A percentile compares a stretch with the other conserved stretches of the same genome.
Evolutionary conservation across 2,329 filamentous ascomycete species (phyloP).

Genomic region (Canariomyces notabilis): DNA sequence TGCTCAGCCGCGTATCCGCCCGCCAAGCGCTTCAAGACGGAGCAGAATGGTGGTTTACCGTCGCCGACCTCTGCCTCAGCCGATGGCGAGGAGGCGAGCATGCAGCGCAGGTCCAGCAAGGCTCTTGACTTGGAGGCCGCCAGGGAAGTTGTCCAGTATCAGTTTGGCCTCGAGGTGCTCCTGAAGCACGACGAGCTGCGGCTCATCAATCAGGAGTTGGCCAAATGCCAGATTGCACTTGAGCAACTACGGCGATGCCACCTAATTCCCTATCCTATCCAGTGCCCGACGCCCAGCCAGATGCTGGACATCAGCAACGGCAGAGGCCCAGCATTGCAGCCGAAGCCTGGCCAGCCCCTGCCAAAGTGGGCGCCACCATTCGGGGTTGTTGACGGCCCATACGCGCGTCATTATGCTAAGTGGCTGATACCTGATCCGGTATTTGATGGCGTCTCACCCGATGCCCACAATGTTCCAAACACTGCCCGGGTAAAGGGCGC

Average conservation of each 20-base stretch:
- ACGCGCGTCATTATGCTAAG: conserved; percentile 88
- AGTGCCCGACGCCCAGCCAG: conserved; percentile 59
- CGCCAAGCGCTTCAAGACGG: conserved; percentile 41
- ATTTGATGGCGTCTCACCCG: conserved; percentile 66
- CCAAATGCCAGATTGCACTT: conserved; percentile 87
- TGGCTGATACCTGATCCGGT: conserved; percentile 87
- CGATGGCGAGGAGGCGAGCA: conserved; percentile 16
- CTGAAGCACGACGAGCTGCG: conserved; percentile 92
- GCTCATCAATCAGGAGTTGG: conserved; percentile 91
- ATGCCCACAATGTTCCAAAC: conserved; percentile 40
- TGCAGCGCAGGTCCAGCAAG: conserved; percentile 12
- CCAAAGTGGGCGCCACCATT: conserved; percentile 81
- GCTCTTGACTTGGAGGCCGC: conserved; percentile 45
- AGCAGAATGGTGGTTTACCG: conserved; percentile 29
- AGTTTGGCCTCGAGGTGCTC: conserved; percentile 87
- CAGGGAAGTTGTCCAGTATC: conserved; percentile 71
- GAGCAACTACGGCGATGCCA: conserved; percentile 92
- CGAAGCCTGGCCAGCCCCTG: conserved; percentile 56
- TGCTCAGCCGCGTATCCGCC: conserved; percentile 28
- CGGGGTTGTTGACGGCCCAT: conserved; percentile 87
- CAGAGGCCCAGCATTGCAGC: conserved; percentile 63
- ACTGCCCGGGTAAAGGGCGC: conserved; percentile 41
- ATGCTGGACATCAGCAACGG: conserved; percentile 70
- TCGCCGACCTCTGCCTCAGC: conserved; percentile 24
- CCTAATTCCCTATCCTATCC: conserved; percentile 81